Percentiles rank a stretch among this genome's conserved stretches.
Conservation (phyloP, 2,329 filamentous ascomycete species). For the Lachnellula cervina region DNA sequence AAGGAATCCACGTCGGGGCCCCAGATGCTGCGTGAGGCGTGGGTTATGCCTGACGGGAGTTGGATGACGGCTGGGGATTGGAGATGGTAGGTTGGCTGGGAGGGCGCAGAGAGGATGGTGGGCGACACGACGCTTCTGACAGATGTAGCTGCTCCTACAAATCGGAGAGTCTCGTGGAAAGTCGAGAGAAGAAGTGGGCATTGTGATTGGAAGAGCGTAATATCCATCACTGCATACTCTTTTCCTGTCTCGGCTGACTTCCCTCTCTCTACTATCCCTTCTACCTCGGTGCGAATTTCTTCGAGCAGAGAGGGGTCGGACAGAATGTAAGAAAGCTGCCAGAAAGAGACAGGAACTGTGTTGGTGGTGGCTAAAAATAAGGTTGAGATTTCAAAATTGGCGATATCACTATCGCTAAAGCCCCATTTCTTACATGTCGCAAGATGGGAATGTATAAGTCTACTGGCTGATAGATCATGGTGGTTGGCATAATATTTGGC, state of each 20-base stretch:
- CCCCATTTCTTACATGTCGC: constrained; percentile 26
- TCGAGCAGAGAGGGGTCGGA: constrained; percentile 26
- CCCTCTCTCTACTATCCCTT: constrained; percentile 10
- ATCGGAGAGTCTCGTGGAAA: constrained; percentile 42
- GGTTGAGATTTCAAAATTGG: constrained; percentile 32
- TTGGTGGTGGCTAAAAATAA: constrained; percentile 34
- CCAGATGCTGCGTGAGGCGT: constrained; percentile 39
- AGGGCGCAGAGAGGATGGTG: constrained; percentile 34
- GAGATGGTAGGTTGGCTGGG: constrained; percentile 36
- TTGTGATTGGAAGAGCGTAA: constrained; percentile 31
- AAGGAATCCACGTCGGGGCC: constrained; percentile 39
- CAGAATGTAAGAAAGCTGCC: constrained; percentile 35
- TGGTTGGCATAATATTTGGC: constrained; percentile 26
- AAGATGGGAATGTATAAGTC: constrained; percentile 29
- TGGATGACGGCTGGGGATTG: constrained; percentile 40
- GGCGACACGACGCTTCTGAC: constrained; percentile 40
- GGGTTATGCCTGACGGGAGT: constrained; percentile 40
- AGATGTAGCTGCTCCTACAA: constrained; percentile 36
- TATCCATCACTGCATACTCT: constrained; percentile 17
- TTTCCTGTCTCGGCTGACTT: constrained; percentile 2
- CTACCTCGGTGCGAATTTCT: constrained; percentile 32
- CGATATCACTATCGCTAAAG: constrained; percentile 30
- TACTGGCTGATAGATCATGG: constrained; percentile 28
- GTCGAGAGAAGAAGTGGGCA: constrained; percentile 41
- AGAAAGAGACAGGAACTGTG: constrained; percentile 38